Conservation (phyloP, 257 asterid genomes). For the Capsicum rhomboideum region DNA sequence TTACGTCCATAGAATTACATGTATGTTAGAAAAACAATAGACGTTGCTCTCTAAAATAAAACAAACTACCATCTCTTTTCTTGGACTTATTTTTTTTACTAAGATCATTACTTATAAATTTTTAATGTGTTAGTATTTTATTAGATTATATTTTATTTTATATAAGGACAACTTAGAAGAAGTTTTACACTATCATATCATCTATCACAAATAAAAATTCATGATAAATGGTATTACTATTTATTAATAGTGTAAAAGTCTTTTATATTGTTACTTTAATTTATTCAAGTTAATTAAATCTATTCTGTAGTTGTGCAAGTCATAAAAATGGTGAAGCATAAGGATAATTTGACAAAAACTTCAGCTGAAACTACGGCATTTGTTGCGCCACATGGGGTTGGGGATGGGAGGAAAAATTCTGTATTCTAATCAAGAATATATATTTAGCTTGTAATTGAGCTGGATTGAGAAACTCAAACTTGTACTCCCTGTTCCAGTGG, state of each 20-base stretch:
- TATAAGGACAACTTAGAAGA: not conserved
- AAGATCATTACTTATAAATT: not conserved
- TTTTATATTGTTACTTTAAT: too few relatives aligned
- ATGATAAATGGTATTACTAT: too few relatives aligned
- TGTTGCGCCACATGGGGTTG: slow-evolving; percentile 1
- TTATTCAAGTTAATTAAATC: not conserved
- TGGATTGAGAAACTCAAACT: not conserved
- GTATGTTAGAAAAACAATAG: not conserved
- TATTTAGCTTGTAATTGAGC: not conserved
- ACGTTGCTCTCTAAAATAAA: not conserved
- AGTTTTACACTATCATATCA: too few relatives aligned
- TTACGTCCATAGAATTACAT: not conserved
- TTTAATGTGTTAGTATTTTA: not conserved
- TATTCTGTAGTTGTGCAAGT: not conserved
- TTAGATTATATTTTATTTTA: not conserved
- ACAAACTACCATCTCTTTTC: not conserved
- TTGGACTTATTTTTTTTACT: not conserved
- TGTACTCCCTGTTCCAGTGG: too few relatives aligned
- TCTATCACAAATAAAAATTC: too few relatives aligned
- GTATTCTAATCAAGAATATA: too few relatives aligned
- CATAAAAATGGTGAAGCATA: not conserved
- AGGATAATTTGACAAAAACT: not conserved
- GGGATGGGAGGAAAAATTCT: not conserved
- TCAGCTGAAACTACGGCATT: slow-evolving; percentile 1
- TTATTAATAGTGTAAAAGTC: too few relatives aligned